Evolutionary conservation across 441 rosid species (phyloP), one percentile per base, ranked within the genome.

Genomic region (Mallotus repandus): DNA sequence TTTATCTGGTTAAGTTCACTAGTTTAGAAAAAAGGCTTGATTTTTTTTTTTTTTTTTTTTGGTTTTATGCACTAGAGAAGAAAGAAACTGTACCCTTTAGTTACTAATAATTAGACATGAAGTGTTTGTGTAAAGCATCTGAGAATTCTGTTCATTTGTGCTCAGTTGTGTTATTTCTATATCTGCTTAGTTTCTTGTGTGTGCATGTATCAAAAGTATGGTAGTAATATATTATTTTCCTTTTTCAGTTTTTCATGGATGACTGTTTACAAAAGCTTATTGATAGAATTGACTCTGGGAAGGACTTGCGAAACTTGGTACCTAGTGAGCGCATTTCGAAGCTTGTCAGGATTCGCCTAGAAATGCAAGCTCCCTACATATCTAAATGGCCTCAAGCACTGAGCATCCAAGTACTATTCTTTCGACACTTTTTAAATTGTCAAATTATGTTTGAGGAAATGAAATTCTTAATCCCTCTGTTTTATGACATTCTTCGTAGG

Each of bases 301-400:
- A 84, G 77, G 92, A 81, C 57, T 81, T 88, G 29, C 81, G 82
- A 72, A 77, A 77, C 67, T 74, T 89, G 85, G 85, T 84, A 59
- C 90, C 93, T n/a, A 91, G 94, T 74, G 88, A 86, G 52, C 84
- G 85, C 10, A 77, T 93, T 76, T 76, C 91, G 38, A 89, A 89
- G 84, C 96, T 95, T 67, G 79, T 90, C 57, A 85, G 85, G 74
- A 80, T 80, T 77, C 92, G 97, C 10, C 75, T 95, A 45, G 97
- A 95, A 78, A 90, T 90, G 98, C 99, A 93, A 76, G 82, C 91
- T 11, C 95, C 98, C 16, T 89, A 89, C 75, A 82, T 93, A 71
- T 91, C 97, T 43, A 95, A 93, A 81, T 95, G 97, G 98, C 88
- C 98, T 13, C 98, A 95, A 78, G 98, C 97, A 75, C 91, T 95